Evolutionary conservation across 192 early-diverging fungal genomes (phyloP).

Genomic region (Gaertneriomyces sp.): DNA sequence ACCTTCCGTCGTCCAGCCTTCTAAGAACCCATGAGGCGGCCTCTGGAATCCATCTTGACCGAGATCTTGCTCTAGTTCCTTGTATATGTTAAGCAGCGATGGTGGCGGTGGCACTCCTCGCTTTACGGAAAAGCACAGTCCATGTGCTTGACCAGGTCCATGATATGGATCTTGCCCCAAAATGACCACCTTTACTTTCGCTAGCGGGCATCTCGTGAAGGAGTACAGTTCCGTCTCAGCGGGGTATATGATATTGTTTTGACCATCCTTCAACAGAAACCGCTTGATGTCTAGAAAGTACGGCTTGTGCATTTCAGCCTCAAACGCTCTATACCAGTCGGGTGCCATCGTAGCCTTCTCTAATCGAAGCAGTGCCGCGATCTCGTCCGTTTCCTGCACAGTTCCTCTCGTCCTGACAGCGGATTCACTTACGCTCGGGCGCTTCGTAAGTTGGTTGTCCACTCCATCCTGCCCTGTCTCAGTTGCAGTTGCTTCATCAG

Average conservation of each 20-base stretch:
- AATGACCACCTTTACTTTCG: slow-evolving; percentile 78
- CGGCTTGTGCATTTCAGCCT: slow-evolving; percentile 33
- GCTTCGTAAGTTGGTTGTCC: too few relatives aligned
- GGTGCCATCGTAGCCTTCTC: slow-evolving; percentile 59
- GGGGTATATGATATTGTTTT: slow-evolving; percentile 67
- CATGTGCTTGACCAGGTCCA: slow-evolving; percentile 78
- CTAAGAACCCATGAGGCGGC: slow-evolving; percentile 66
- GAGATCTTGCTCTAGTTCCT: slow-evolving; percentile 68
- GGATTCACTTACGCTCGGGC: too few relatives aligned
- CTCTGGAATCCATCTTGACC: slow-evolving; percentile 53
- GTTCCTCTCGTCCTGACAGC: too few relatives aligned
- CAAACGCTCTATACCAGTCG: slow-evolving; percentile 51
- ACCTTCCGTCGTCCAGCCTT: slow-evolving; percentile 44
- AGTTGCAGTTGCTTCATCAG: too few relatives aligned
- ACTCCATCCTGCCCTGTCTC: too few relatives aligned
- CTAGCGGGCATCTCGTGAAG: slow-evolving; percentile 63
- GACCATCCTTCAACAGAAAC: slow-evolving; percentile 57
- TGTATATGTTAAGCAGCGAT: slow-evolving; percentile 89
- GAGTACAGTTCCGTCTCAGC: slow-evolving; percentile 71
- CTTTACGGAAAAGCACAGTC: slow-evolving; percentile 83
- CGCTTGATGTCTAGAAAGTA: slow-evolving; percentile 63
- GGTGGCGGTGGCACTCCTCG: slow-evolving; percentile 75
- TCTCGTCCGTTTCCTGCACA: too few relatives aligned
- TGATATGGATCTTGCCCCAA: slow-evolving; percentile 92
- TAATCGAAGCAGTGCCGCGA: slow-evolving; percentile 9